Conservation (phyloP, 2,329 filamentous ascomycete genomes). For the Alternaria brassicae region DNA sequence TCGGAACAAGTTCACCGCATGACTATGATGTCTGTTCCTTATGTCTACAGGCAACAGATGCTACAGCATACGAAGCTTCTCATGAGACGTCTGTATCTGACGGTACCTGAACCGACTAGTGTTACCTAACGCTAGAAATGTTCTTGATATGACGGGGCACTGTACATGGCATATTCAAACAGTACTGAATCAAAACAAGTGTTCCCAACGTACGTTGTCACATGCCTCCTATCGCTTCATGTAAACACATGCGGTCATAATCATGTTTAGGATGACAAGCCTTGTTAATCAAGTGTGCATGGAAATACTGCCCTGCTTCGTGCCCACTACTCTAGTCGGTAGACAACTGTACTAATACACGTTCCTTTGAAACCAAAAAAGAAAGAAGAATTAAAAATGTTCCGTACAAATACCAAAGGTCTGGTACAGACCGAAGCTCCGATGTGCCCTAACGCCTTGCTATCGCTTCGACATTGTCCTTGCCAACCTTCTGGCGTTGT, state of each 20-base stretch:
- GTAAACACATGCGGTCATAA: not conserved
- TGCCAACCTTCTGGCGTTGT: not conserved
- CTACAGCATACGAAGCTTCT: not conserved
- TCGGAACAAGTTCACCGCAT: not conserved
- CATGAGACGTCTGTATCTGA: not conserved
- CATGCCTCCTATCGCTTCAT: not conserved
- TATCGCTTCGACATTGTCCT: not conserved
- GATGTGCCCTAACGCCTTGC: slow-evolving; percentile 14
- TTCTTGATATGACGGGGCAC: not conserved
- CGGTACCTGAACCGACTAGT: not conserved
- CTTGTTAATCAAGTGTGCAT: not conserved
- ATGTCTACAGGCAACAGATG: not conserved
- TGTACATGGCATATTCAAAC: not conserved
- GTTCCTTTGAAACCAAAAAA: not conserved
- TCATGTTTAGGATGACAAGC: not conserved
- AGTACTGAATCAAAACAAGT: not conserved
- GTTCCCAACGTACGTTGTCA: not conserved
- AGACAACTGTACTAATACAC: slow-evolving; percentile 8
- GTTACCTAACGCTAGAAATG: not conserved
- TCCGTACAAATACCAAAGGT: not conserved
- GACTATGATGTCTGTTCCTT: not conserved
- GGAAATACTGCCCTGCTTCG: not conserved
- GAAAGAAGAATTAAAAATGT: not conserved
- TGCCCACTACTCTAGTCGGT: not conserved
- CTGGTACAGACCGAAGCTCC: not conserved